Evolutionary conservation across 2,329 filamentous ascomycete genomes (phyloP), one percentile per base, ranked within the genome.

Genomic region (Colletotrichum sp.): DNA sequence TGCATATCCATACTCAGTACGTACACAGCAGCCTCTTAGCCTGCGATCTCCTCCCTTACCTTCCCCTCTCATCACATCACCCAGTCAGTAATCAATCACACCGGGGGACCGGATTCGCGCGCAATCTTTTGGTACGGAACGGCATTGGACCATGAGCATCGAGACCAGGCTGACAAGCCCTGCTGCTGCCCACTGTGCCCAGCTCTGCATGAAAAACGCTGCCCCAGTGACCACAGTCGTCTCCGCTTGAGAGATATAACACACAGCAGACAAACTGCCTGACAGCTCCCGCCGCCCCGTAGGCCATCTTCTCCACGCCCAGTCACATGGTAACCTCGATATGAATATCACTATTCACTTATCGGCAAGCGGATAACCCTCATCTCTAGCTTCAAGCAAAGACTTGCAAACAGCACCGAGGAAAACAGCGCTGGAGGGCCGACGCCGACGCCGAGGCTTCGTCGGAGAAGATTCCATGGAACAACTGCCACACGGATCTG

Each of bases 301-400:
- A 30, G 32, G 34, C 34, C 57, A 63, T 24, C 39, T 21, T 32
- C 16, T 21, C 64, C 63, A 34, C 55, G 73, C 49, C 70, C 70
- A 74, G 52, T 69, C 32, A 60, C 57, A 36, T 52, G 74, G 59
- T 73, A 72, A 32, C 74, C 18, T 68, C 57, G 59, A 72, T 30
- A 49, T 64, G 39, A 30, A 26, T 28, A 44, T 62, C 72, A 32
- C 18, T 66, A 75, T 68, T 52, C 63, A 67, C 21, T 32, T 26
- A 55, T 74, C 39, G 69, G 39, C 63, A 75, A 32, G 60, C 12
- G 15, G 52, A 32, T n/a, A 32, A 49, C 32, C 28, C n/a, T 62
- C 67, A 44, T 63, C 39, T 57, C 44, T 28, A 52, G 28, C 44
- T 16, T 49, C 28, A 44, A 32, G 65, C 21, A 24, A 21, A 55